These are phyloP conservation scores for Chlamydomonas sp. DNA, from an alignment of 139 green algal genomes.

Conservation along the genomic window DNA sequence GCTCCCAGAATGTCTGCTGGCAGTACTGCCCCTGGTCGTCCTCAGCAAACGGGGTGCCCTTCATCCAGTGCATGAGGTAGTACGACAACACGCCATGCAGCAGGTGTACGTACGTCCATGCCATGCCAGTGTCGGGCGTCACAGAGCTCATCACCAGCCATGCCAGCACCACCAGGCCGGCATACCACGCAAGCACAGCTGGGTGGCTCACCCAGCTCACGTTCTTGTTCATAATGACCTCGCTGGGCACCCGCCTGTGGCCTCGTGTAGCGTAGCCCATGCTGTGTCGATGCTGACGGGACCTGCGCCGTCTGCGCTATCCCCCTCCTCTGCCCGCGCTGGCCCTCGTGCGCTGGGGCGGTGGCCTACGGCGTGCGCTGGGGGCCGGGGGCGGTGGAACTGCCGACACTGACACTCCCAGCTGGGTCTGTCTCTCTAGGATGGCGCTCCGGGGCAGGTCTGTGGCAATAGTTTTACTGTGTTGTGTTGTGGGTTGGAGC, in stretches of 20 bases:
- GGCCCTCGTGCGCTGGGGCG: no score
- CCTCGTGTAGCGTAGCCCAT: no score
- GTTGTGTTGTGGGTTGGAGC: no score
- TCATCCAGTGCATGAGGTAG: slow-evolving; percentile 83
- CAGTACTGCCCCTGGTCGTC: slow-evolving; percentile 80
- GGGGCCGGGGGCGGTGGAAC: no score
- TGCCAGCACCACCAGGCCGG: slow-evolving; percentile 36
- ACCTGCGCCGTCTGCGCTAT: no score
- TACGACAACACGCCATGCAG: slow-evolving; percentile 71
- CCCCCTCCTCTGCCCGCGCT: no score
- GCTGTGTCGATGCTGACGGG: no score
- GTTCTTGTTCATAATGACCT: slow-evolving; percentile 65
- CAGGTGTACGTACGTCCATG: slow-evolving; percentile 85
- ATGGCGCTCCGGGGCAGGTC: no score
- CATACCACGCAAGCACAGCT: slow-evolving; percentile 74
- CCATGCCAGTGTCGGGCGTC: slow-evolving; percentile 64
- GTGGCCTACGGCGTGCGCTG: no score
- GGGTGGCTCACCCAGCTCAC: slow-evolving; percentile 63
- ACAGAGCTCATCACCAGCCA: slow-evolving; percentile 64
- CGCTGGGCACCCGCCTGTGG: slow-evolving; percentile 14
- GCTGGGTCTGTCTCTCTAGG: no score
- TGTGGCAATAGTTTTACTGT: no score
- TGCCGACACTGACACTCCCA: no score
- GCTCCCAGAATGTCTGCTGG: slow-evolving; percentile 86
- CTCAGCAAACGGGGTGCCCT: slow-evolving; percentile 61